Evolutionary conservation across 257 asterid genomes (phyloP).

Genomic region (Striga asiatica): DNA sequence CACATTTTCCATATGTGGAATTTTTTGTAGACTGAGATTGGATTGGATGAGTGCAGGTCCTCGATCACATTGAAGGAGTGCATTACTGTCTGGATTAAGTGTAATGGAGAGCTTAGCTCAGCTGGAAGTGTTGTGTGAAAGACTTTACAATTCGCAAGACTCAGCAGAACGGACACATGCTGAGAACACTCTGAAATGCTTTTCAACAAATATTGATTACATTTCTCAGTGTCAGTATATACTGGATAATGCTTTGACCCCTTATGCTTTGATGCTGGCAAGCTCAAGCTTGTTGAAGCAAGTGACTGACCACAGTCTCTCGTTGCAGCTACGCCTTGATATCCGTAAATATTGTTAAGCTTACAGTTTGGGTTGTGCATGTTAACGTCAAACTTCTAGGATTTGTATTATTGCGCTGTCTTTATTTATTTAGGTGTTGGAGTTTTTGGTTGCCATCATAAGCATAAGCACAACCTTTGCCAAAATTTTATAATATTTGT

Average conservation of each 20-base stretch:
- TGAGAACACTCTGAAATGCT: conserved; percentile 94
- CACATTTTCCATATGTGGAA: conserved; percentile 24
- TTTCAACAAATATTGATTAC: conserved; percentile 80
- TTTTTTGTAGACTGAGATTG: conserved; percentile 54
- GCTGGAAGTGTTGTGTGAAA: conserved; percentile 91
- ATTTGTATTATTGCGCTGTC: conserved; percentile 1
- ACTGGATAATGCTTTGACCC: conserved; percentile 95
- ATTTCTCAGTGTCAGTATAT: conserved; percentile 97
- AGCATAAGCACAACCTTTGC: conserved; percentile 4
- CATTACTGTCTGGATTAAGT: conserved; percentile 25
- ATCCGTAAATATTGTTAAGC: conserved; percentile 64
- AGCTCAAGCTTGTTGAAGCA: conserved; percentile 99
- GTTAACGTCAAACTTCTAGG: background rate
- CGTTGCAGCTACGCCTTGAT: conserved; percentile 96
- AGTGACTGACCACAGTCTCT: conserved; percentile 92
- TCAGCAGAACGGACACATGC: conserved; percentile 93
- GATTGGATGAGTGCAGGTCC: conserved; percentile 48
- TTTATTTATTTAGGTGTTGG: conserved; percentile 8
- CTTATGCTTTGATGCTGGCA: conserved; percentile 98
- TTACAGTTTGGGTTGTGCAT: conserved; percentile 22
- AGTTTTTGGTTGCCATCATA: background rate
- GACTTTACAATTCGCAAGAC: conserved; percentile 95
- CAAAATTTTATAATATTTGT: background rate
- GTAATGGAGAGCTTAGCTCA: conserved; percentile 97
- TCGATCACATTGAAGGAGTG: conserved; percentile 41